Percentiles rank a stretch among this genome's conserved stretches.
Conservation (phyloP, 2,329 filamentous ascomycete genomes). For the Proliferodiscus dingleyae region DNA sequence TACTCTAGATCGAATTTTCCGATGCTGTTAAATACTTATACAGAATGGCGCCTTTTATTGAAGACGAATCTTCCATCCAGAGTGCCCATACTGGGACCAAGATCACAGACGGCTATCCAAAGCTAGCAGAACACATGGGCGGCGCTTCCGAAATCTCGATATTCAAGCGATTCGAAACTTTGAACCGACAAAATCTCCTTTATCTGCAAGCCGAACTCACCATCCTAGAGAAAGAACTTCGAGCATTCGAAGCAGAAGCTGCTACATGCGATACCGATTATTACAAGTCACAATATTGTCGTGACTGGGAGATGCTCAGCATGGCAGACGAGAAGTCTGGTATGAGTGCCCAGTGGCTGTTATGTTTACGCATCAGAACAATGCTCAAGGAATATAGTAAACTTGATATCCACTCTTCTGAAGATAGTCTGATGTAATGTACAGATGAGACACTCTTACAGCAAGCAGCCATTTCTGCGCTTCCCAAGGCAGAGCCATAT, state of each 20-base stretch:
- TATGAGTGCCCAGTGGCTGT: not conserved
- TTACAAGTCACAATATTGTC: not conserved
- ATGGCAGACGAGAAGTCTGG: constrained; percentile 1
- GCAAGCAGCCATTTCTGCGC: not conserved
- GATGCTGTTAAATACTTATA: not conserved
- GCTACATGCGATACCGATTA: not conserved
- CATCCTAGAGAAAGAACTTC: not conserved
- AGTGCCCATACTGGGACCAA: not conserved
- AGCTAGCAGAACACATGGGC: constrained; percentile 2
- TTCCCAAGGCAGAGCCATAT: not conserved
- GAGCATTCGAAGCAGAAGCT: not conserved
- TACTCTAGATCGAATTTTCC: not conserved
- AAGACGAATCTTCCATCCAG: constrained; percentile 1
- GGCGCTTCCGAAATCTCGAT: constrained; percentile 1
- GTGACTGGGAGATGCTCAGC: not conserved
- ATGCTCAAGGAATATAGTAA: constrained; percentile 1
- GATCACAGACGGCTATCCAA: not conserved
- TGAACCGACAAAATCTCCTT: constrained; percentile 2
- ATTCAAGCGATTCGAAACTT: not conserved
- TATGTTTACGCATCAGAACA: constrained; percentile 1
- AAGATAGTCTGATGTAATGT: not conserved
- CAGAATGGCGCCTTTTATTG: not conserved
- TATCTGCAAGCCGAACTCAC: constrained; percentile 2
- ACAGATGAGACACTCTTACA: not conserved
- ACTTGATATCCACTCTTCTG: not conserved